Percentiles rank a stretch among this genome's conserved stretches.
Conservation (phyloP, 2,329 filamentous ascomycete genomes). For the Sporothrix protearum region DNA sequence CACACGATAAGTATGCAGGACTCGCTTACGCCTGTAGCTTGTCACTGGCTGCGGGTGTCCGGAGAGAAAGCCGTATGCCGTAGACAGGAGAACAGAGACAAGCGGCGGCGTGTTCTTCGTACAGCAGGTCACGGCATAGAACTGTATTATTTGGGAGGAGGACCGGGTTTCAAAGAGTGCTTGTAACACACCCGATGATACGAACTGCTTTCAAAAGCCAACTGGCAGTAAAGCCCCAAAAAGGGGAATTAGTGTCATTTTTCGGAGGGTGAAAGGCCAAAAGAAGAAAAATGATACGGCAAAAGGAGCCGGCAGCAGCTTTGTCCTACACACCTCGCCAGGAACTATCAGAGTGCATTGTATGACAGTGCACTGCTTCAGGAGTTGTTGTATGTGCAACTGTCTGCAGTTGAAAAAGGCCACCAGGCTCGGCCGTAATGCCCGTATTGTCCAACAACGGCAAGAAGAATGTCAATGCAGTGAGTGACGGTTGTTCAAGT, state of each 20-base stretch:
- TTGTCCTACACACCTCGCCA: background rate
- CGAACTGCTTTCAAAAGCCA: background rate
- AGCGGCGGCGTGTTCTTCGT: background rate
- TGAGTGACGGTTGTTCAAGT: too few relatives aligned
- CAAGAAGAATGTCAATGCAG: background rate
- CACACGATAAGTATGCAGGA: background rate
- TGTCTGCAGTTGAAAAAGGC: background rate
- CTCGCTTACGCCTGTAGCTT: background rate
- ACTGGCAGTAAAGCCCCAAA: background rate
- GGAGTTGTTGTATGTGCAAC: background rate
- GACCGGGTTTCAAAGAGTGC: background rate
- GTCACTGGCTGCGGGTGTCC: background rate
- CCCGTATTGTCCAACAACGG: background rate
- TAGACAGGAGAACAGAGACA: background rate
- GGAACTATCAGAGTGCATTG: background rate
- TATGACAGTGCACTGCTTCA: background rate
- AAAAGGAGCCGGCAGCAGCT: background rate
- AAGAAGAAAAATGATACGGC: background rate
- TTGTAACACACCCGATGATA: background rate
- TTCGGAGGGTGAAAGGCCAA: background rate
- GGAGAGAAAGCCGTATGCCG: background rate
- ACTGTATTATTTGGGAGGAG: background rate
- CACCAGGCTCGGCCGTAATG: background rate
- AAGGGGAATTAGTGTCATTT: background rate
- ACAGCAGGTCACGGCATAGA: background rate